Evolutionary conservation across 495 filamentous ascomycete species (phyloP), one percentile per base, ranked within the genome.

Genomic region (Penicillium alfredii): DNA sequence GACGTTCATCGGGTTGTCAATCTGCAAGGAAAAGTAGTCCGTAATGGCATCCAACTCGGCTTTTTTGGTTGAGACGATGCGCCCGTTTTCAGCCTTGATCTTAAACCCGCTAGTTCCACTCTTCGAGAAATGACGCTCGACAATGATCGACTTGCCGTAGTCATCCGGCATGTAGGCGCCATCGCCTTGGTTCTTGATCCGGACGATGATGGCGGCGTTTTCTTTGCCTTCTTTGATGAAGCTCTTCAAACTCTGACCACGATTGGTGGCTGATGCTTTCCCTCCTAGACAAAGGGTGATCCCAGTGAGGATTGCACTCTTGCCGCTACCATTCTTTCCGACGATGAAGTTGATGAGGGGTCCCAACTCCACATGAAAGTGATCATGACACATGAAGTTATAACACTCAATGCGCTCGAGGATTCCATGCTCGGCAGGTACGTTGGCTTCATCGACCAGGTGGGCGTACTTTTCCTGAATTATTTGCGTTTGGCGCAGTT

Each of bases 1-100:
- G n/a, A 96, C 83, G 44, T 93, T 99, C 66, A 99, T 83, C 0
- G 92, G 92, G 41, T 99, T 99, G 55, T 96, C 92, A 22, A 99
- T 83, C 56, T 97, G 92, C 9, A 99, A 72, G 21, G 83, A 82
- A 55, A 85, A 97, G 55, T 82, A 90, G 55, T 99, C 93, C 33
- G 84, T 81, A 26, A 99, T 88, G 26, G 92, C 81, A 40, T 96
- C 89, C n/a, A 99, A 70, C 44, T 97, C 88, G 6, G 71, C 68
- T 54, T 84, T 90, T 55, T 88, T 94, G 17, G 69, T 84, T 2
- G 88, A 94, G 20, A 94, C 69, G 17, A 82, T 72, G 35, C 80
- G 78, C 11, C 80, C 83, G 18, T 67, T 71, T 8, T 68, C 74
- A 16, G 74, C 77, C 56, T 95, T 99, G 40, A 99, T 58, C 55